phyloP scores from a whole-genome alignment of 1,284 basidiomycete genomes.

The Marasmius tenuissimus region DNA sequence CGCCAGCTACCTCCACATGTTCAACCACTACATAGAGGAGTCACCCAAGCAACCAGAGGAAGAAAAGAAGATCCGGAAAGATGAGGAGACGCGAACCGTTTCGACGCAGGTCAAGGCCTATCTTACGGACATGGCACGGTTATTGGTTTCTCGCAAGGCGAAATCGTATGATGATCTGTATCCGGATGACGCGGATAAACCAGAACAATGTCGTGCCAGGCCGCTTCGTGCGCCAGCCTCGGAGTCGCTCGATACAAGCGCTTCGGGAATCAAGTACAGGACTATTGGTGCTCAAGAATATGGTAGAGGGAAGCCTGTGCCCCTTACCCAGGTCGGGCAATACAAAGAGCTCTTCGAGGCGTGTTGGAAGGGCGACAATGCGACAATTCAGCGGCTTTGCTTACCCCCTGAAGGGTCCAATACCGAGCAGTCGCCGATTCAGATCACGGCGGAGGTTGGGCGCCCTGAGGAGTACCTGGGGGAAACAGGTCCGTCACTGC shows the following conservation, averaged over 20 bases:
- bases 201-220: background rate
- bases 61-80: background rate
- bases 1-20: background rate
- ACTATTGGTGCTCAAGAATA: background rate
- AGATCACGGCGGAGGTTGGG: conserved; percentile 41
- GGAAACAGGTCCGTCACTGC: conserved; percentile 14
- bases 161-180: conserved; percentile 44
- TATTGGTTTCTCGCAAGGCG: conserved; percentile 38
- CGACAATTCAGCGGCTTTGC: conserved; percentile 48
- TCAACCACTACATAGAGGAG: too few species aligned
- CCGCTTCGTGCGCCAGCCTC: background rate
- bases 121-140: conserved; percentile 32
- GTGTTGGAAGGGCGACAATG: conserved; percentile 48
- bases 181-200: conserved; percentile 19
- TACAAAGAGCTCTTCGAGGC: conserved; percentile 58
- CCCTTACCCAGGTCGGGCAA: conserved; percentile 26
- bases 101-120: conserved; percentile 29
- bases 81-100: background rate
- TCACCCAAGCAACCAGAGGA: background rate
- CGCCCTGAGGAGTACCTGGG: conserved; percentile 13
- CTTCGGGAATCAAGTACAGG: background rate
- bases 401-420: conserved; percentile 37
- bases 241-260: background rate
- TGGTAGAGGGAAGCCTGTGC: conserved; percentile 16
- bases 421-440: conserved; percentile 32